phyloP scores from a whole-genome alignment of 2,329 filamentous ascomycete species.

The Endocalyx cinctus region DNA sequence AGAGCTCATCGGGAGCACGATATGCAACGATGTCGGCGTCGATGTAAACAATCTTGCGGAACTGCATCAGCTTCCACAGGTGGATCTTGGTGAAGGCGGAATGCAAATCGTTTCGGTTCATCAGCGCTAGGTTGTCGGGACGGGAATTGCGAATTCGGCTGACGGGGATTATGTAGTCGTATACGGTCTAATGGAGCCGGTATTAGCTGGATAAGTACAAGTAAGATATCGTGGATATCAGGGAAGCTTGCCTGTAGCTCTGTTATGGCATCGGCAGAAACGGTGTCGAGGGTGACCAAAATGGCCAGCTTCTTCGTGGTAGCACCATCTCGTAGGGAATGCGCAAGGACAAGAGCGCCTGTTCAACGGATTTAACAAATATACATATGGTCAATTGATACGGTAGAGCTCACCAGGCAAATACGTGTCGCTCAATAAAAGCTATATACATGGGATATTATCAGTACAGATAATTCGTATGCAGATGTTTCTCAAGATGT shows the following conservation, averaged over 20 bases:
- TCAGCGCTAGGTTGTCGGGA: slow-evolving; percentile 80
- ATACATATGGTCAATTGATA: slow-evolving; percentile 9
- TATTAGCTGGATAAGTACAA: background rate
- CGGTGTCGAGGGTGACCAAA: slow-evolving; percentile 74
- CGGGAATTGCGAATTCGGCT: slow-evolving; percentile 70
- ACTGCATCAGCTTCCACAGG: slow-evolving; percentile 87
- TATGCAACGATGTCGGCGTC: slow-evolving; percentile 93
- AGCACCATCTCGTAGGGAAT: slow-evolving; percentile 88
- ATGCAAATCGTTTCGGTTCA: slow-evolving; percentile 85
- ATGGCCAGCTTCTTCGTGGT: slow-evolving; percentile 81
- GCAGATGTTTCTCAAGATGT: no score
- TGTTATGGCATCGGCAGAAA: slow-evolving; percentile 69
- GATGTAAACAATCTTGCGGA: slow-evolving; percentile 87
- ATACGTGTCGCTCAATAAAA: slow-evolving; percentile 88
- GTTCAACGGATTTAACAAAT: slow-evolving; percentile 13
- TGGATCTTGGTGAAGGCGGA: slow-evolving; percentile 96
- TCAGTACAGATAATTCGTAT: no score
- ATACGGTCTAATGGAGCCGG: slow-evolving; percentile 59
- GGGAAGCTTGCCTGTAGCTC: slow-evolving; percentile 66
- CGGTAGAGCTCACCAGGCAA: slow-evolving; percentile 67
- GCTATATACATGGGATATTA: slow-evolving; percentile 50
- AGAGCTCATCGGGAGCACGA: slow-evolving; percentile 87
- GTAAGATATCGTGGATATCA: no score
- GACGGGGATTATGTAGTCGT: slow-evolving; percentile 85
- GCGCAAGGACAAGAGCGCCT: slow-evolving; percentile 91